Evolutionary conservation across 2,329 filamentous ascomycete species (phyloP).

Genomic region (Curvularia sp.): DNA sequence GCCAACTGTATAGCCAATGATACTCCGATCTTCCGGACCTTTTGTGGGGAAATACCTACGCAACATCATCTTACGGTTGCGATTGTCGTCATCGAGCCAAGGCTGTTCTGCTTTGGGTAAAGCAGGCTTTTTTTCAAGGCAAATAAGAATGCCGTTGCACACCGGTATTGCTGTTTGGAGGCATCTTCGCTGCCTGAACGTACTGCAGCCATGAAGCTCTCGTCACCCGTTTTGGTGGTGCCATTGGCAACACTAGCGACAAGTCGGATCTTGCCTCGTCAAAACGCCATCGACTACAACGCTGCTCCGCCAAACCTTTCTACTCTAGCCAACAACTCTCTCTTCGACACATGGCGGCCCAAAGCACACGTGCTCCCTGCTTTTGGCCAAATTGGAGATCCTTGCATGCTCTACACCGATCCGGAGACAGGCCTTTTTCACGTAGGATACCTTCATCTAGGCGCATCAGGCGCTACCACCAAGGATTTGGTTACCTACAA

Average conservation of each 20-base stretch:
- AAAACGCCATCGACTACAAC: conserved; percentile 23
- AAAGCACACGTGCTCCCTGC: conserved; percentile 53
- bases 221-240: conserved; percentile 3
- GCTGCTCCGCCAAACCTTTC: conserved; percentile 30
- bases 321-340: conserved; percentile 23
- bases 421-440: conserved; percentile 55
- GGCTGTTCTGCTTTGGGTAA: not conserved
- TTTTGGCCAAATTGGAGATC: conserved; percentile 53
- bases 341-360: conserved; percentile 41
- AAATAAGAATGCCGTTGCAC: conserved; percentile 7
- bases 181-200: not conserved
- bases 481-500: conserved; percentile 54
- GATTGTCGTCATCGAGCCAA: conserved; percentile 12
- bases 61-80: conserved; percentile 1
- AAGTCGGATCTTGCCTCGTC: conserved; percentile 18
- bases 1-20: not conserved
- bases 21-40: conserved; percentile 4
- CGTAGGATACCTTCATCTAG: conserved; percentile 54
- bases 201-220: conserved; percentile 11
- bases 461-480: conserved; percentile 41
- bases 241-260: conserved; percentile 9
- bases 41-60: conserved; percentile 12
- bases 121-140: not conserved
- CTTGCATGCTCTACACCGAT: conserved; percentile 57
- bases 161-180: not conserved